phyloP scores from a whole-genome alignment of 768 basidiomycete genomes.

The Mycena vulgaris region DNA sequence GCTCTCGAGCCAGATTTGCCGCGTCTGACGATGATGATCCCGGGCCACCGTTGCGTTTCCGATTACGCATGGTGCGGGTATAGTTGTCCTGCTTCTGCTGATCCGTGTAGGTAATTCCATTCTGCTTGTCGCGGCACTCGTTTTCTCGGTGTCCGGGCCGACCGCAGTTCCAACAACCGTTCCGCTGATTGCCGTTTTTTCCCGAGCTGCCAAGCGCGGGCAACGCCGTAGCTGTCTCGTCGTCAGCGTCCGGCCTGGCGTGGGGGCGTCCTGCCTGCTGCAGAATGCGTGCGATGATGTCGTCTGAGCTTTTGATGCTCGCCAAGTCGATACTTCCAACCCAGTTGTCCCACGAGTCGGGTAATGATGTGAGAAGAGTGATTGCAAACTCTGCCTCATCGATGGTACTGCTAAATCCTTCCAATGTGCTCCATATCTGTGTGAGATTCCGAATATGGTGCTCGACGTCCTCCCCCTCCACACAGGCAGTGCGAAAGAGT shows the following conservation, averaged over 20 bases:
- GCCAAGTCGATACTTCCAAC: conserved; percentile 39
- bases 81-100: conserved; percentile 4
- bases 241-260: conserved; percentile 14
- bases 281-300: conserved; percentile 42
- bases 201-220: background rate
- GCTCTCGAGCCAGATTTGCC: conserved; percentile 9
- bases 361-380: conserved; percentile 49
- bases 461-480: conserved; percentile 51
- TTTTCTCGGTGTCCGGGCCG: background rate
- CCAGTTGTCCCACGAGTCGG: conserved; percentile 51
- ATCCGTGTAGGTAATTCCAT: conserved; percentile 9
- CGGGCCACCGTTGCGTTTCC: background rate
- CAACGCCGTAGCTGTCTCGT: background rate
- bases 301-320: conserved; percentile 29
- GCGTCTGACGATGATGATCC: background rate
- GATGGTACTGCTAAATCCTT: conserved; percentile 41
- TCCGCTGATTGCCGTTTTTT: background rate
- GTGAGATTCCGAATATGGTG: conserved; percentile 48
- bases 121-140: conserved; percentile 22
- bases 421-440: conserved; percentile 41
- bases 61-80: background rate
- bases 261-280: conserved; percentile 35
- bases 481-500: conserved; percentile 43
- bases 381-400: conserved; percentile 48
- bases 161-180: conserved; percentile 12